Evolutionary conservation across 2,329 filamentous ascomycete genomes (phyloP).

Genomic region (Apiospora koreana): DNA sequence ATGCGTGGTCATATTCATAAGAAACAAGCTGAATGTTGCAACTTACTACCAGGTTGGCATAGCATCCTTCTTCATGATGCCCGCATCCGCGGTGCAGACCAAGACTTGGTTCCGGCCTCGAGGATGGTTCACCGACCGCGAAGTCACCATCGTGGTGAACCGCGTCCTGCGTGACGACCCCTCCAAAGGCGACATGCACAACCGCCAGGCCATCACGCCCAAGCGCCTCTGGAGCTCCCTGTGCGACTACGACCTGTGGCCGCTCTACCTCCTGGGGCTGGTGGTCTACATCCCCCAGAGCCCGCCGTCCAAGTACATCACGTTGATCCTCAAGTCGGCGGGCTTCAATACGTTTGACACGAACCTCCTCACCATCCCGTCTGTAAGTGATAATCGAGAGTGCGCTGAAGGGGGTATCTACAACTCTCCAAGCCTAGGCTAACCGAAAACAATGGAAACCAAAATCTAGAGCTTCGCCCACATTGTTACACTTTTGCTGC

Average conservation of each 20-base stretch:
- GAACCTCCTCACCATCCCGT: constrained; percentile 58
- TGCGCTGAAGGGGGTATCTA: background rate
- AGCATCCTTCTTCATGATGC: constrained; percentile 53
- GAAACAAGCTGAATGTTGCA: too few relatives aligned
- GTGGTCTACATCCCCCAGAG: constrained; percentile 39
- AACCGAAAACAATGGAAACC: background rate
- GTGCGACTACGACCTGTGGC: constrained; percentile 59
- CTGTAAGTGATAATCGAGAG: constrained; percentile 32
- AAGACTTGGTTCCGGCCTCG: constrained; percentile 50
- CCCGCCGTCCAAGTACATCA: constrained; percentile 51
- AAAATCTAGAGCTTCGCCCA: constrained; percentile 43
- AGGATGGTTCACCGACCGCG: constrained; percentile 61
- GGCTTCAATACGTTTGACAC: constrained; percentile 56
- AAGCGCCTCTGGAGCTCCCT: constrained; percentile 48
- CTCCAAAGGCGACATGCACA: constrained; percentile 58
- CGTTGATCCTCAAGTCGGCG: constrained; percentile 50
- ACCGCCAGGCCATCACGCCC: constrained; percentile 52
- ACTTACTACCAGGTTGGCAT: constrained; percentile 41
- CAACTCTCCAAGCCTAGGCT: background rate
- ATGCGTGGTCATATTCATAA: too few relatives aligned
- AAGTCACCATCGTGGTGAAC: constrained; percentile 60
- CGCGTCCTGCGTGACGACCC: constrained; percentile 58
- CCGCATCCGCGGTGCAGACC: constrained; percentile 47
- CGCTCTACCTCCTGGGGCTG: constrained; percentile 51
- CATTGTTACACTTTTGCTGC: constrained; percentile 50